These are phyloP conservation scores for Dysphania ambrosioides DNA, from an alignment of 148 eudicot species.

Conservation along the genomic window DNA sequence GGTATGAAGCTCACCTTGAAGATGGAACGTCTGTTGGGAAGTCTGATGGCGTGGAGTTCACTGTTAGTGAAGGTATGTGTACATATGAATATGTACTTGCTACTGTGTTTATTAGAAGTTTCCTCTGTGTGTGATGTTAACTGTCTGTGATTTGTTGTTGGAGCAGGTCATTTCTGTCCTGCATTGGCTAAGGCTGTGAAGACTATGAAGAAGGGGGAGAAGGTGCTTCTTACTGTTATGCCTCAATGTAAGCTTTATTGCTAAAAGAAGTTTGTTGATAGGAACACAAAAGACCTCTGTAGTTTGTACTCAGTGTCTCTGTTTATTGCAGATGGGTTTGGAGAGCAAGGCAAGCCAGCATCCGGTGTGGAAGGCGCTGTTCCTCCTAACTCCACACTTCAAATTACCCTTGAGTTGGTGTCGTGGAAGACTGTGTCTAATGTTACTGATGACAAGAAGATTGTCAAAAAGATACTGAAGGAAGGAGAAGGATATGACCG, in stretches of 20 bases:
- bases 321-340: conserved; percentile 77
- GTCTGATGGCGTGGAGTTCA: conserved; percentile 74
- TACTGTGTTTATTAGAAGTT: not conserved
- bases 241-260: conserved; percentile 65
- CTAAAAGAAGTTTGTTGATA: not conserved
- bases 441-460: conserved; percentile 83
- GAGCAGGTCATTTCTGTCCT: conserved; percentile 83
- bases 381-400: conserved; percentile 74
- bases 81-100: not conserved
- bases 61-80: conserved; percentile 64
- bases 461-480: conserved; percentile 75
- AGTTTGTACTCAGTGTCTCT: not conserved
- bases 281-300: not conserved
- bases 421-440: conserved; percentile 84
- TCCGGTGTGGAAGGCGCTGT: conserved; percentile 65
- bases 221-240: conserved; percentile 69
- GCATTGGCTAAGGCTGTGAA: conserved; percentile 85
- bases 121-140: not conserved
- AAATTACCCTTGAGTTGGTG: conserved; percentile 63
- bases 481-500: conserved; percentile 93
- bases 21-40: conserved; percentile 68
- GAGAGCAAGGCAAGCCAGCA: conserved; percentile 88
- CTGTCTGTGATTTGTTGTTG: not conserved
- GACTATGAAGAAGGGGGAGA: conserved; percentile 99
- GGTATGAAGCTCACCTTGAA: conserved; percentile 74